phyloP scores from a whole-genome alignment of 2,329 filamentous ascomycete genomes.

The Botryotinia calthae region DNA sequence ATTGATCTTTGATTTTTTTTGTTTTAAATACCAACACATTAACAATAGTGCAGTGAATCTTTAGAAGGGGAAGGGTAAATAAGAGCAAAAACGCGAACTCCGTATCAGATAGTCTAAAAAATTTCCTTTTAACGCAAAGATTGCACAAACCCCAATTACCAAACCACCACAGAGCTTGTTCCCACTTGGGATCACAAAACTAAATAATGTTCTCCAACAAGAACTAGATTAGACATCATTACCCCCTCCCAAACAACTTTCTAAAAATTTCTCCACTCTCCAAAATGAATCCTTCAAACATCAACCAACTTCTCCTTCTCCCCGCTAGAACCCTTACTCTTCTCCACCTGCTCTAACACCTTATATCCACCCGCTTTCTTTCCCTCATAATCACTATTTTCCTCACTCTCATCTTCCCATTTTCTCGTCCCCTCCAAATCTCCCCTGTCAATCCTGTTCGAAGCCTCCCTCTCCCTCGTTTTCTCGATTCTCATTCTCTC shows the following conservation, averaged over 20 bases:
- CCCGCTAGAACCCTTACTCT: conserved; percentile 21
- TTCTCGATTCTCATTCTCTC: conserved; percentile 14
- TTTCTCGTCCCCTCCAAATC: conserved; percentile 25
- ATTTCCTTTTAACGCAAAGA: background rate
- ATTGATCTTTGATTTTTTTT: fast-evolving
- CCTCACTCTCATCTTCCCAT: conserved; percentile 34
- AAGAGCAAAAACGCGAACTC: too few relatives aligned
- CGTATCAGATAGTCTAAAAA: background rate
- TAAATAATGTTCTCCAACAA: background rate
- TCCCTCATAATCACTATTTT: conserved; percentile 1
- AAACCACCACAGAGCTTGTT: too few relatives aligned
- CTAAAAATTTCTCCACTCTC: background rate
- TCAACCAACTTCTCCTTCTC: conserved; percentile 32
- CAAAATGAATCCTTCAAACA: conserved; percentile 22
- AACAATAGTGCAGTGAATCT: background rate
- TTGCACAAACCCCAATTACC: too few relatives aligned
- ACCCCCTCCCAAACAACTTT: background rate
- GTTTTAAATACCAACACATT: background rate
- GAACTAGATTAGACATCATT: background rate
- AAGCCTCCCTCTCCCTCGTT: background rate
- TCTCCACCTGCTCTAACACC: background rate
- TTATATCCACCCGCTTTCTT: background rate
- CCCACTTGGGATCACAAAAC: background rate
- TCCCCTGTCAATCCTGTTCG: conserved; percentile 26
- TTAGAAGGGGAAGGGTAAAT: background rate